phyloP scores from a whole-genome alignment of 768 basidiomycete species.

The Russula sp. region DNA sequence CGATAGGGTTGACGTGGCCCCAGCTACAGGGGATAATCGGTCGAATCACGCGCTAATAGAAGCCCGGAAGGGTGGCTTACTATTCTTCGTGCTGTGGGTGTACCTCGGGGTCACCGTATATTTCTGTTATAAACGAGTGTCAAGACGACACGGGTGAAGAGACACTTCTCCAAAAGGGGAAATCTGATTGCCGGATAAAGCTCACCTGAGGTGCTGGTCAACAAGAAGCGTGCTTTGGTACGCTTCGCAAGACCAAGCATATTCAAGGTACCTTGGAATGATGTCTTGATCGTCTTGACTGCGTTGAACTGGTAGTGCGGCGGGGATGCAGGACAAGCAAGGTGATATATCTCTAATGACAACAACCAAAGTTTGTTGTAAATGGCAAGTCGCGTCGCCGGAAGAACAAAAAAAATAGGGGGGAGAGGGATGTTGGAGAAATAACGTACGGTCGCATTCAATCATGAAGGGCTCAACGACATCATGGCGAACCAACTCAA shows the following conservation, averaged over 20 bases:
- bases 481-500: slow-evolving; percentile 96
- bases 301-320: slow-evolving; percentile 98
- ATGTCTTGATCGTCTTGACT: slow-evolving; percentile 97
- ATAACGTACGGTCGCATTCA: slow-evolving; percentile 85
- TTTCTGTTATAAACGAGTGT: slow-evolving; percentile 47
- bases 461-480: slow-evolving; percentile 98
- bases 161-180: not conserved
- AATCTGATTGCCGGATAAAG: not conserved
- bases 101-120: slow-evolving; percentile 97
- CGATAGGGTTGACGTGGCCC: slow-evolving; percentile 98
- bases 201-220: slow-evolving; percentile 89
- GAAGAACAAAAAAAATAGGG: not conserved
- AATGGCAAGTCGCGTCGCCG: not conserved
- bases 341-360: slow-evolving; percentile 85
- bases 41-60: slow-evolving; percentile 21
- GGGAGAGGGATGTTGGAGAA: not conserved
- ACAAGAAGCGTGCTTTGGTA: slow-evolving; percentile 94
- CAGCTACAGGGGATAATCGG: slow-evolving; percentile 45
- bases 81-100: slow-evolving; percentile 97
- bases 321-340: slow-evolving; percentile 96
- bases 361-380: not conserved
- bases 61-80: slow-evolving; percentile 40
- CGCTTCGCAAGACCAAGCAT: slow-evolving; percentile 98
- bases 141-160: not conserved
- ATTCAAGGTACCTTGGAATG: slow-evolving; percentile 96